phyloP scores from a whole-genome alignment of 805 yeast genomes.

The Grigorovia transvaalensis region DNA sequence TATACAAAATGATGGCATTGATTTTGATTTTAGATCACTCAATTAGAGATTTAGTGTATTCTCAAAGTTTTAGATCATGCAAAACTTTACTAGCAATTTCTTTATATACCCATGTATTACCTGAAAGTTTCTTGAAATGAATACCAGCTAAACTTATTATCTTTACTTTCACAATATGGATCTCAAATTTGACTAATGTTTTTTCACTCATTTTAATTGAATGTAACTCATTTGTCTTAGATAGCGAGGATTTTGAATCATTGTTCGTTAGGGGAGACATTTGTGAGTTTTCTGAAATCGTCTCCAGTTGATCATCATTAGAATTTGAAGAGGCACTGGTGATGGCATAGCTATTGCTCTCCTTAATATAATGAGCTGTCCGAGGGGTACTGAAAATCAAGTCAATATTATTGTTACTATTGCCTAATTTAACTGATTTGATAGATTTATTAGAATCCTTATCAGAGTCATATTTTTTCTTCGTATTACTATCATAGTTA shows the following conservation, averaged over 20 bases:
- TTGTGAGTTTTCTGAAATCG: background rate
- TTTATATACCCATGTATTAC: slow-evolving; percentile 93
- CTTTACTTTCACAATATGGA: slow-evolving; percentile 87
- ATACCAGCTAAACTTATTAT: slow-evolving; percentile 85
- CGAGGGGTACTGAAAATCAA: background rate
- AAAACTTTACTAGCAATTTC: slow-evolving; percentile 80
- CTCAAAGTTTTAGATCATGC: slow-evolving; percentile 44
- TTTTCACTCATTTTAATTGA: slow-evolving; percentile 1
- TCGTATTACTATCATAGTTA: background rate
- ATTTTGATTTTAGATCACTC: too few relatives aligned
- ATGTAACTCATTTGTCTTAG: background rate
- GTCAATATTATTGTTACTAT: background rate
- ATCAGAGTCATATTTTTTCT: too few relatives aligned
- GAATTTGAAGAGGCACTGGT: background rate
- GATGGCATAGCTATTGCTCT: background rate
- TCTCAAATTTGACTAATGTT: slow-evolving; percentile 77
- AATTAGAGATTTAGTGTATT: slow-evolving; percentile 26
- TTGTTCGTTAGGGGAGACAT: background rate
- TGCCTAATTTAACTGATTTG: background rate
- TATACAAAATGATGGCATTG: slow-evolving; percentile 3
- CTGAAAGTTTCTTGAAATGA: slow-evolving; percentile 85
- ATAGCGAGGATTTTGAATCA: background rate
- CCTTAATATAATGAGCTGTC: background rate
- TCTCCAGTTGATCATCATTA: background rate
- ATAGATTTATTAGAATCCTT: background rate